Evolutionary conservation across 257 asterid species (phyloP).

Genomic region (Datura wrightii): DNA sequence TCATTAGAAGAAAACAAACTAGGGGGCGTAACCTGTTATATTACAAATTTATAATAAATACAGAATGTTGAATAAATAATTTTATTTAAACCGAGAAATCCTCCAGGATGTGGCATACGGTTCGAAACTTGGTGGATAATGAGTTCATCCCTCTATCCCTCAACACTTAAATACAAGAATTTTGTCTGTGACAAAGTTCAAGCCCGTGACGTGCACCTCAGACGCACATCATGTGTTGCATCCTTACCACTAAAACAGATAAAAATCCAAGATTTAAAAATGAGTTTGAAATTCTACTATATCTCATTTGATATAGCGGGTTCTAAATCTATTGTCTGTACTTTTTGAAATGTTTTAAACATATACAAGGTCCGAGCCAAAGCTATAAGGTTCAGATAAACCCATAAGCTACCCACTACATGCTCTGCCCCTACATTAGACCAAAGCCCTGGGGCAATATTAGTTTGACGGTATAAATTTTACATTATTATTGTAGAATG

Average conservation of each 20-base stretch:
- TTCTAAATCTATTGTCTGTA: background rate
- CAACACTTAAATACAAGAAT: background rate
- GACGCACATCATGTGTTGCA: background rate
- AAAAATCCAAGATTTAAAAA: background rate
- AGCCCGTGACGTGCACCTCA: background rate
- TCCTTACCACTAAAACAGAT: background rate
- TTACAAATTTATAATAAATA: background rate
- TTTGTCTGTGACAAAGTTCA: background rate
- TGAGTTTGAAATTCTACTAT: background rate
- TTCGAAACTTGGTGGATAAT: background rate
- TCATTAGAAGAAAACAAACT: background rate
- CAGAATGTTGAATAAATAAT: background rate
- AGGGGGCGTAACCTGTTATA: background rate
- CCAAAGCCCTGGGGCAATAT: background rate
- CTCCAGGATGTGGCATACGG: background rate
- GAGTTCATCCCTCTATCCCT: background rate
- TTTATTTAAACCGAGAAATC: background rate
- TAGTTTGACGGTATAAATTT: background rate
- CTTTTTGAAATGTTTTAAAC: background rate
- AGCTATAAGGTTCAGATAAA: background rate
- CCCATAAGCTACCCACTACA: background rate
- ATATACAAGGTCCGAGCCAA: background rate
- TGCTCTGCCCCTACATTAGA: background rate
- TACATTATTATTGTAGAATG: background rate
- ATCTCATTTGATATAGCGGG: background rate